Percentiles rank a stretch among this genome's conserved stretches.
These are phyloP conservation scores for Saprolegnia diclina DNA, from an alignment of 352 stramenopile genomes.

Conservation along the genomic window DNA sequence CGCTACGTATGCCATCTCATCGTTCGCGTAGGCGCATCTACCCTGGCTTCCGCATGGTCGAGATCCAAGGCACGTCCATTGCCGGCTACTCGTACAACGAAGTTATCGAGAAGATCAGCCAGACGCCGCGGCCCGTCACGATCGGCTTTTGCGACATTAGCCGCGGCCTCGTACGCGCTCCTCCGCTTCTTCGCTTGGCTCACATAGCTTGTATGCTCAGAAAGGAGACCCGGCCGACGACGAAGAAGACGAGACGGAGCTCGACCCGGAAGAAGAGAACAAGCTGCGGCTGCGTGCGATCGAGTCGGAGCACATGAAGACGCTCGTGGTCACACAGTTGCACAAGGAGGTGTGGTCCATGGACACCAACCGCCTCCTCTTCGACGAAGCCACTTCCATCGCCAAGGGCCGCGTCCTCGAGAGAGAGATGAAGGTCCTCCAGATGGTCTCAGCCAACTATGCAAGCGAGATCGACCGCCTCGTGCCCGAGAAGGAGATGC, in stretches of 20 bases:
- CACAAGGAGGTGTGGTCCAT: conserved; percentile 71
- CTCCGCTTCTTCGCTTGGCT: conserved; percentile 29
- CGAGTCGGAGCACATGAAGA: conserved; percentile 67
- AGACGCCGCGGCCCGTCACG: conserved; percentile 52
- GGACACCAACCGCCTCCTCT: conserved; percentile 44
- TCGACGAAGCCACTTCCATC: conserved; percentile 36
- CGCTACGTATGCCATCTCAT: background rate
- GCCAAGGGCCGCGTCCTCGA: conserved; percentile 7
- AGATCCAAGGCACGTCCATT: conserved; percentile 70
- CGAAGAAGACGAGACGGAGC: conserved; percentile 33
- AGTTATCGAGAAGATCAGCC: conserved; percentile 68
- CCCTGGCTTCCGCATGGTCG: conserved; percentile 76
- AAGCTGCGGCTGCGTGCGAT: conserved; percentile 59
- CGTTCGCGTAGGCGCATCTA: conserved; percentile 41
- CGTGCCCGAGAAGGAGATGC: conserved; percentile 6
- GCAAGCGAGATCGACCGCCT: background rate
- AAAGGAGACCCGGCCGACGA: conserved; percentile 46
- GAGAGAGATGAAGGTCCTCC: conserved; percentile 9
- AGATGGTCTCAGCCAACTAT: background rate
- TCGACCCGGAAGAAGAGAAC: conserved; percentile 67
- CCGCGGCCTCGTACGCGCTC: conserved; percentile 63
- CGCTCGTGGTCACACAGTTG: conserved; percentile 67
- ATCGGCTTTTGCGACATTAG: conserved; percentile 81
- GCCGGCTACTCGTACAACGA: conserved; percentile 76
- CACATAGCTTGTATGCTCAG: background rate